phyloP scores from a whole-genome alignment of 2,329 filamentous ascomycete genomes.

The Talaromyces sp. region DNA sequence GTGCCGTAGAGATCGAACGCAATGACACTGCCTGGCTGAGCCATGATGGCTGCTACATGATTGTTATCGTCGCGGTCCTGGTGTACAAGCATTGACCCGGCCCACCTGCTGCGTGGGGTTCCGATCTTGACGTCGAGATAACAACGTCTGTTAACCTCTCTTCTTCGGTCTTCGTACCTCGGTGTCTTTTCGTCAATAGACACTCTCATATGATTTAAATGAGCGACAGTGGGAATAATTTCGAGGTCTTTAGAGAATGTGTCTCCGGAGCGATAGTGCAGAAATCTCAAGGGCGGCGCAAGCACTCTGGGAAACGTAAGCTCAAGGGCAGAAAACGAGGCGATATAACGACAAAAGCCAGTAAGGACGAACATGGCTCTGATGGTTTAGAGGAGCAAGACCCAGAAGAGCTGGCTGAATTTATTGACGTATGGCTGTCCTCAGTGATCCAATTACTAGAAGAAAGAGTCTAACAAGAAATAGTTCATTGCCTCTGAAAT shows the following conservation, averaged over 20 bases:
- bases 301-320: constrained; percentile 41
- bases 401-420: constrained; percentile 69
- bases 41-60: background rate
- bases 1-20: constrained; percentile 75
- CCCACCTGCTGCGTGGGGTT: background rate
- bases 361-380: background rate
- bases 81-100: background rate
- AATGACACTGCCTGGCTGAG: constrained; percentile 43
- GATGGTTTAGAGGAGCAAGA: constrained; percentile 29
- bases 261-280: constrained; percentile 65
- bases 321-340: constrained; percentile 21
- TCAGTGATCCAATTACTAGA: background rate
- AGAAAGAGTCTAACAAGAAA: background rate
- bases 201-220: constrained; percentile 17
- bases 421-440: constrained; percentile 62
- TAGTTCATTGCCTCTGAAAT: constrained; percentile 66
- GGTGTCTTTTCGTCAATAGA: background rate
- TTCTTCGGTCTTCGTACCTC: background rate
- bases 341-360: background rate
- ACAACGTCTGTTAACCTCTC: background rate
- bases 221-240: constrained; percentile 48
- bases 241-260: constrained; percentile 67
- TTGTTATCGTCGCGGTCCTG: background rate
- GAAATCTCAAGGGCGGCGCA: constrained; percentile 43
- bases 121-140: background rate